A percentile compares a stretch with the other conserved stretches of the same genome.
Evolutionary conservation across 2,329 filamentous ascomycete species (phyloP).

Genomic region (Emmonsia crescens): DNA sequence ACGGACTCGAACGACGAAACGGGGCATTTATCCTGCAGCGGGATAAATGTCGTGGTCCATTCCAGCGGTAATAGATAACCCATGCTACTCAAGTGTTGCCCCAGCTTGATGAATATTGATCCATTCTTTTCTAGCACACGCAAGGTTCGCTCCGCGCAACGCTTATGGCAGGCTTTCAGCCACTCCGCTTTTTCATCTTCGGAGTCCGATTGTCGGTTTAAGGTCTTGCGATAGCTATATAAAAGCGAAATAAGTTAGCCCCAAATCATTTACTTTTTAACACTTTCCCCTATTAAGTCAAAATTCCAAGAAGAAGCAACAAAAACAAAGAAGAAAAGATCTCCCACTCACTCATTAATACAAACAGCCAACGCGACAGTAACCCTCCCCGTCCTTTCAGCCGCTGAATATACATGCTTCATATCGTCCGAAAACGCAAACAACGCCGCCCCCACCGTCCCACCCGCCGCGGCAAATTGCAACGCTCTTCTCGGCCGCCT

Average conservation of each 20-base stretch:
- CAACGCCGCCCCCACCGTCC: constrained; percentile 31
- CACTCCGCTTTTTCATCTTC: constrained; percentile 54
- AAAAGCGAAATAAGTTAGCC: neutral
- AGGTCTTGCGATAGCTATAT: constrained; percentile 69
- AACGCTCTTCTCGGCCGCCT: constrained; percentile 18
- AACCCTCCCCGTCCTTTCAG: constrained; percentile 69
- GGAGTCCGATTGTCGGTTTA: constrained; percentile 55
- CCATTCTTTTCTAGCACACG: constrained; percentile 88
- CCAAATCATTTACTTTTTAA: neutral
- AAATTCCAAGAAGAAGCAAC: neutral
- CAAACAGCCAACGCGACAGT: constrained; percentile 62
- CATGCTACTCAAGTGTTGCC: constrained; percentile 92
- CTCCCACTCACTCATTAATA: constrained; percentile 67
- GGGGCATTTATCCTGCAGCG: constrained; percentile 89
- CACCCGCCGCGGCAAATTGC: constrained; percentile 25
- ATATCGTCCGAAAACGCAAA: constrained; percentile 54
- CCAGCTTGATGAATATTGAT: constrained; percentile 96
- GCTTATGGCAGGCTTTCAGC: constrained; percentile 75
- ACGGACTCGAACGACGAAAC: constrained; percentile 83
- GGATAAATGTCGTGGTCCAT: constrained; percentile 93
- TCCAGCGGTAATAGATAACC: constrained; percentile 84
- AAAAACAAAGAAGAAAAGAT: neutral
- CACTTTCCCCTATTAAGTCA: neutral
- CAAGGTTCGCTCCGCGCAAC: constrained; percentile 81
- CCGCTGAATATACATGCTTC: constrained; percentile 63